Percentiles rank a stretch among this genome's conserved stretches.
These are phyloP conservation scores for Naumovozyma baii DNA, from an alignment of 805 yeast species.

Conservation along the genomic window DNA sequence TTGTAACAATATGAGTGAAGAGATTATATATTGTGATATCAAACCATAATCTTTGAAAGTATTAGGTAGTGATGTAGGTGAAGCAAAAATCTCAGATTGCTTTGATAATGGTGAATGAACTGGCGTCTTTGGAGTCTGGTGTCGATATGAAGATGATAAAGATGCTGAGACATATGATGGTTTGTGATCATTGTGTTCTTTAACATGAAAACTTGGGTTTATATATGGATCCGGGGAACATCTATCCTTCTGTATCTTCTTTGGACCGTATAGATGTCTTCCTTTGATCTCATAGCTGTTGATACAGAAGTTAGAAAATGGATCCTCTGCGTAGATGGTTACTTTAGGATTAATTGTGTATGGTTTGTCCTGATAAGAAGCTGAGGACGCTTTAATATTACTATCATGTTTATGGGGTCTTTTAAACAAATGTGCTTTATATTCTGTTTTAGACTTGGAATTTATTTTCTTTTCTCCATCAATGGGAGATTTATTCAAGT, in stretches of 20 bases:
- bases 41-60: no score
- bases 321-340: neutral
- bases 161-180: neutral
- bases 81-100: no score
- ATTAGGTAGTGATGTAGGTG: no score
- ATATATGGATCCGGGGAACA: neutral
- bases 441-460: neutral
- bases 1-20: no score
- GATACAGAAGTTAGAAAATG: neutral
- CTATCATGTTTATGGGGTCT: neutral
- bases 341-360: constrained; percentile 3
- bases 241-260: no score
- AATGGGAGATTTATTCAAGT: constrained; percentile 1
- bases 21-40: no score
- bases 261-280: no score
- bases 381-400: neutral
- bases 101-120: no score
- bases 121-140: no score
- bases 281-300: no score
- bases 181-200: neutral
- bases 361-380: constrained; percentile 5
- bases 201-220: neutral
- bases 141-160: no score
- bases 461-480: neutral
- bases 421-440: neutral